phyloP scores from a whole-genome alignment of 2,329 filamentous ascomycete genomes.

The Beauveria asiatica region DNA sequence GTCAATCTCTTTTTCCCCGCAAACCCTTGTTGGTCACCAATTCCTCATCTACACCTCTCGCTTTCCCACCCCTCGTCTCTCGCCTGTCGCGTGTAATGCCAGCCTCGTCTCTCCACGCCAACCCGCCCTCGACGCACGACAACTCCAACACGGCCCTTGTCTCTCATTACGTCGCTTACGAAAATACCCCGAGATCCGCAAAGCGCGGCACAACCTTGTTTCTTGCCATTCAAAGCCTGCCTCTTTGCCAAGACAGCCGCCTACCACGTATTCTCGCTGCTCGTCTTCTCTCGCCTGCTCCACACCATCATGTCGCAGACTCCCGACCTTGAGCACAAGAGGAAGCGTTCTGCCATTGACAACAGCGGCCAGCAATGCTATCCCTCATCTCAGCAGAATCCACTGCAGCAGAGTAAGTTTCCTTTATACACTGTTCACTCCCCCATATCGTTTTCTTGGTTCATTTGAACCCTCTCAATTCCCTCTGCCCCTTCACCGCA shows the following conservation, averaged over 20 bases:
- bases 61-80: not conserved
- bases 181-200: not conserved
- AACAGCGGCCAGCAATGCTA: not conserved
- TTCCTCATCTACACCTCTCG: not conserved
- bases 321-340: constrained; percentile 12
- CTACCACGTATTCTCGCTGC: not conserved
- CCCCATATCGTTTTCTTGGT: not conserved
- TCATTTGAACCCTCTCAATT: not conserved
- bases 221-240: not conserved
- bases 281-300: not conserved
- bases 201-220: not conserved
- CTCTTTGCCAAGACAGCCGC: not conserved
- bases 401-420: not conserved
- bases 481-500: not conserved
- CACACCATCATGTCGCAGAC: constrained; percentile 8
- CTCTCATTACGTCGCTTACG: not conserved
- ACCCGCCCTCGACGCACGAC: not conserved
- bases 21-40: not conserved
- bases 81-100: not conserved
- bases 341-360: constrained; percentile 10
- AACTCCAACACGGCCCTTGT: not conserved
- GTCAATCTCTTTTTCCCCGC: not conserved
- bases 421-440: not conserved
- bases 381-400: not conserved
- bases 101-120: not conserved